Evolutionary conservation across 1,284 basidiomycete genomes (phyloP).

Genomic region (Mycena citricolor): DNA sequence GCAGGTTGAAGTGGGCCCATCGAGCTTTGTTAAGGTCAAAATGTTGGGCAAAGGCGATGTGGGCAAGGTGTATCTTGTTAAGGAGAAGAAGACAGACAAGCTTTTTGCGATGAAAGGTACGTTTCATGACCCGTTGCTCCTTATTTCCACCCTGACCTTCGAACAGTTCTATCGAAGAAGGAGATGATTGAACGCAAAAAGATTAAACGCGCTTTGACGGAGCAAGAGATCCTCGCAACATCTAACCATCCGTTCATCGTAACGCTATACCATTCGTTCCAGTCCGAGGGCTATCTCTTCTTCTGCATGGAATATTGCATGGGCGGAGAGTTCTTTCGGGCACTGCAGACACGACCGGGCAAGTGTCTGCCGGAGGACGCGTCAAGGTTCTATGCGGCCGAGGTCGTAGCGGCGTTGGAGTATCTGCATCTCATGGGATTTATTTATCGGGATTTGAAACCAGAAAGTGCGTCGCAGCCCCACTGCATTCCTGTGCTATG

Average conservation of each 20-base stretch:
- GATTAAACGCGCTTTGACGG: constrained; percentile 94
- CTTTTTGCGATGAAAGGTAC: constrained; percentile 96
- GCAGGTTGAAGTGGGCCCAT: constrained; percentile 87
- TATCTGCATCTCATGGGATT: constrained; percentile 99
- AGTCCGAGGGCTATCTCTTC: constrained; percentile 95
- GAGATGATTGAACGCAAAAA: constrained; percentile 99
- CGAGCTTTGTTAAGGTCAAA: constrained; percentile 93
- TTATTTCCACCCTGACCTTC: constrained; percentile 25
- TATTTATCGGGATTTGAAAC: constrained; percentile 99
- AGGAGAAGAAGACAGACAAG: constrained; percentile 93
- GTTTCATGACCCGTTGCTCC: constrained; percentile 27
- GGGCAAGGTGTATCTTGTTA: constrained; percentile 92
- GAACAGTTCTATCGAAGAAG: constrained; percentile 88
- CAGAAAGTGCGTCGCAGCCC: constrained; percentile 79
- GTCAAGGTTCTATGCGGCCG: constrained; percentile 96
- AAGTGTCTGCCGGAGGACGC: constrained; percentile 96
- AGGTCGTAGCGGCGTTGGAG: constrained; percentile 96
- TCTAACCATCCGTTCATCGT: constrained; percentile 98
- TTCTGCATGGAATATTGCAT: constrained; percentile 99
- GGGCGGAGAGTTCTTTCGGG: constrained; percentile 99
- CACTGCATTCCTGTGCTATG: constrained; percentile 9
- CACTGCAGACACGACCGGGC: constrained; percentile 90
- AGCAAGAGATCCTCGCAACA: constrained; percentile 95
- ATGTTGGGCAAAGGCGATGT: constrained; percentile 95
- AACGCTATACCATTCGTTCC: constrained; percentile 96